phyloP scores from a whole-genome alignment of 495 filamentous ascomycete genomes.

The Pyrenula aspistea region DNA sequence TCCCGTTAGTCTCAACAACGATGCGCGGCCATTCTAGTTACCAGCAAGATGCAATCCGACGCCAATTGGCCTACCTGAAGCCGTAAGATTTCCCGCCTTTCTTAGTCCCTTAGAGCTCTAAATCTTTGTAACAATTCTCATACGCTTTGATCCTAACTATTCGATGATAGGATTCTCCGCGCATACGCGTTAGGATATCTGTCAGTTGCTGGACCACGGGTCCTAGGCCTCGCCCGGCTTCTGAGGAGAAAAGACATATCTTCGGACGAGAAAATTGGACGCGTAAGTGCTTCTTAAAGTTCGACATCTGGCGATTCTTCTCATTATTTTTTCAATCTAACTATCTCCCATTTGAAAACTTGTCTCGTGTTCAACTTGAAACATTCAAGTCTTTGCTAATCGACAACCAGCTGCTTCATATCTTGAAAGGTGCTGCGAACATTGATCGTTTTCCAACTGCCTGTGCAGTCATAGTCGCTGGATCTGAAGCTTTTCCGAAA shows the following conservation, averaged over 20 bases:
- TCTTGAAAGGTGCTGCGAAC: constrained; percentile 25
- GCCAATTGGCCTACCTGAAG: background rate
- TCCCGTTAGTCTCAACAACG: background rate
- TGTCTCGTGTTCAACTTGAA: no score
- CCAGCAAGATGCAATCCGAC: background rate
- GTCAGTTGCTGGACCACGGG: constrained; percentile 53
- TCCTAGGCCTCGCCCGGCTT: constrained; percentile 42
- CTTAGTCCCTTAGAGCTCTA: no score
- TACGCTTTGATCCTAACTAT: no score
- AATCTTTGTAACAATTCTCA: no score
- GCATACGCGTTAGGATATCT: constrained; percentile 69
- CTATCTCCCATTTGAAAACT: no score
- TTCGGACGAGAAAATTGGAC: constrained; percentile 22
- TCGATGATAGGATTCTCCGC: constrained; percentile 43
- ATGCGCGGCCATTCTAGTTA: background rate
- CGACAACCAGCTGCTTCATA: constrained; percentile 18
- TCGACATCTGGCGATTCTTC: background rate
- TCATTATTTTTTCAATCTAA: background rate
- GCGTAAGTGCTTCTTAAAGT: constrained; percentile 19
- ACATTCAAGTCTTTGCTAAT: constrained; percentile 1
- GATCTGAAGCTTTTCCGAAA: constrained; percentile 57
- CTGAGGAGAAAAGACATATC: constrained; percentile 32
- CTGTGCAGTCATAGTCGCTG: constrained; percentile 65
- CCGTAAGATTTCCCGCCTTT: background rate
- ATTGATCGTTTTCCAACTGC: constrained; percentile 63